Conservation (phyloP, 2,329 filamentous ascomycete genomes). For the Niveomyces coronatus region DNA sequence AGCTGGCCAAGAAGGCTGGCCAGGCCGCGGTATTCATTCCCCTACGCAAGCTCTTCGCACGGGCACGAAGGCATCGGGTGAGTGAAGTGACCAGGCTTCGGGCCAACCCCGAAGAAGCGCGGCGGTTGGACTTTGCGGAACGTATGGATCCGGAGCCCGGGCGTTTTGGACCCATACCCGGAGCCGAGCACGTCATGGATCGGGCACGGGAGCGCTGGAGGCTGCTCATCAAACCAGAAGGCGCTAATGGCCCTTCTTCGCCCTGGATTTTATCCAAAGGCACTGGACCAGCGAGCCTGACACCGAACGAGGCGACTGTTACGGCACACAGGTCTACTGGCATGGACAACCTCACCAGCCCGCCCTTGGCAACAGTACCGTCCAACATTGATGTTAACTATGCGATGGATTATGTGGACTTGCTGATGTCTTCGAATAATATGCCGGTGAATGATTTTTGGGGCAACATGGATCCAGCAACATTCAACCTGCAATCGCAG, state of each 20-base stretch:
- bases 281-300: background rate
- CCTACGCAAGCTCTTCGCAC: constrained; percentile 42
- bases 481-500: constrained; percentile 3
- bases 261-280: constrained; percentile 5
- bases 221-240: constrained; percentile 31
- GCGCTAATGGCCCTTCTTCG: constrained; percentile 15
- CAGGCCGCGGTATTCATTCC: constrained; percentile 43
- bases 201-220: constrained; percentile 40
- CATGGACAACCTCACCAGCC: too few relatives aligned
- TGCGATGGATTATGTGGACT: constrained; percentile 1
- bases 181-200: constrained; percentile 36
- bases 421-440: constrained; percentile 1
- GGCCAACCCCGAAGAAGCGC: constrained; percentile 37
- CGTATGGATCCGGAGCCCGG: constrained; percentile 31
- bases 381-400: constrained; percentile 1
- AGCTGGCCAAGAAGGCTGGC: constrained; percentile 34
- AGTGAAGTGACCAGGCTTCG: constrained; percentile 39
- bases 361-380: background rate
- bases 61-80: constrained; percentile 41
- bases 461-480: constrained; percentile 4
- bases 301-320: background rate
- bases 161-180: constrained; percentile 38
- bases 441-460: constrained; percentile 3
- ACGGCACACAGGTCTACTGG: background rate
- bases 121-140: constrained; percentile 39